Evolutionary conservation across 208 protist species (phyloP), one percentile per base, ranked within the genome.

Genomic region (Angomonas ambiguus): DNA sequence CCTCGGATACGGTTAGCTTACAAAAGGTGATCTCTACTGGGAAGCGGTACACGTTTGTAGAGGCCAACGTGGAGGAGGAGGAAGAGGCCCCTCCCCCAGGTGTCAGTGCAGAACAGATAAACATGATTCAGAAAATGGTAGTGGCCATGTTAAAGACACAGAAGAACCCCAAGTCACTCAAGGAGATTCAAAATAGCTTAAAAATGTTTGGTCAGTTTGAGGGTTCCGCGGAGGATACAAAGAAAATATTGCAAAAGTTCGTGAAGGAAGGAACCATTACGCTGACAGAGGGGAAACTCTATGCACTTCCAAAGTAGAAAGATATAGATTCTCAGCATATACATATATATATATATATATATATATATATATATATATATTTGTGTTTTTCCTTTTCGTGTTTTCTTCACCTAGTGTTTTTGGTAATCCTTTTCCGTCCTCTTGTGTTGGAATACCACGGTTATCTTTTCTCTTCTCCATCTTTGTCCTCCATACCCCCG

Each of bases 111-210:
- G 85, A 94, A 61, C 69, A 88, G 61, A 55, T 94, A 32, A 81
- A 82, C 35, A 64, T 92, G 51, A 66, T 92, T 31, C 60, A 83
- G 59, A 72, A 72, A 27, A 89, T 91, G 77, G 66, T 86, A 59
- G 85, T 66, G 27, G 80, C 89, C 25, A 82, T 93, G 67, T 77
- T 95, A 33, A 85, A 86, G 66, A 79, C 78, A 1, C 51, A 55
- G 45, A 49, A 77, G 11, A 77, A 71, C 0, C 49, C 86, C 24
- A 82, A 88, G 58, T 69, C 85, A 24, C 67, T 71, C 5, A 80
- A 71, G 18, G 85, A 91, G 41, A 92, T 95, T 20, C 80, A 88
- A 63, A 93, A 85, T 73, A 93, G 87, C 68, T 72, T 95, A 72
- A 93, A 91, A 63, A 77, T 92, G 74, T 79, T 95, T 58, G 82